Evolutionary conservation across 1,284 basidiomycete species (phyloP).

Genomic region (Cronartium quercuum): DNA sequence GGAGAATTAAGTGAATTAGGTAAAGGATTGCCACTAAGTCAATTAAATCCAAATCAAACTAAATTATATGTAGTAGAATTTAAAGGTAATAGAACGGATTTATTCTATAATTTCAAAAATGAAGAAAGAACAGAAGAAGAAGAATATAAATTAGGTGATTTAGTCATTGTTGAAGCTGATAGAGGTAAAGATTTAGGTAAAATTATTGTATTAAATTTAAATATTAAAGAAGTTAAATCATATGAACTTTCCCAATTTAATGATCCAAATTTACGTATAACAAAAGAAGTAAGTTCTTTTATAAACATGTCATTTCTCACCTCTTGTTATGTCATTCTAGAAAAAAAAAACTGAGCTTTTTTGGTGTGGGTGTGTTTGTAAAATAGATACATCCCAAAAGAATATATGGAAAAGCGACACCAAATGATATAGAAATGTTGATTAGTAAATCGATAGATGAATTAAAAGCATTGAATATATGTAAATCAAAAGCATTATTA

Average conservation of each 20-base stretch:
- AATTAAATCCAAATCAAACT: conserved; percentile 66
- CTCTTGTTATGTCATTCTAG: not conserved
- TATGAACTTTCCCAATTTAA: too few relatives aligned
- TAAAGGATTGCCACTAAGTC: conserved; percentile 76
- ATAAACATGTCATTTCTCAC: not conserved
- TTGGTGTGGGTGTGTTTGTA: conserved; percentile 34
- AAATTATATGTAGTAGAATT: conserved; percentile 96
- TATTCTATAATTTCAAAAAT: conserved; percentile 61
- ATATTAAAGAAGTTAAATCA: too few relatives aligned
- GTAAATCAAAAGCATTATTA: conserved; percentile 80
- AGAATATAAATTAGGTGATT: conserved; percentile 62
- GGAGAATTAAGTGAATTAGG: conserved; percentile 61
- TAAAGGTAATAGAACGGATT: conserved; percentile 88
- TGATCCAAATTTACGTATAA: not conserved
- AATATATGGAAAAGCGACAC: conserved; percentile 86
- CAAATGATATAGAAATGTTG: conserved; percentile 71
- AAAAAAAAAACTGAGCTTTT: not conserved
- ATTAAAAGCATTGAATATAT: conserved; percentile 80
- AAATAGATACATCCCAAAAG: conserved; percentile 95
- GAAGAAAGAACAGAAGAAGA: not conserved
- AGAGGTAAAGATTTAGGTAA: conserved; percentile 87
- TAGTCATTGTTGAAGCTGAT: conserved; percentile 95
- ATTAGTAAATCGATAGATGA: conserved; percentile 81
- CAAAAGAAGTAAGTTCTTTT: conserved; percentile 20
- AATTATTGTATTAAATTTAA: too few relatives aligned